Percentiles rank a stretch among this genome's conserved stretches.
phyloP scores from a whole-genome alignment of 345 rosid genomes.

The Syzygium jambos region DNA sequence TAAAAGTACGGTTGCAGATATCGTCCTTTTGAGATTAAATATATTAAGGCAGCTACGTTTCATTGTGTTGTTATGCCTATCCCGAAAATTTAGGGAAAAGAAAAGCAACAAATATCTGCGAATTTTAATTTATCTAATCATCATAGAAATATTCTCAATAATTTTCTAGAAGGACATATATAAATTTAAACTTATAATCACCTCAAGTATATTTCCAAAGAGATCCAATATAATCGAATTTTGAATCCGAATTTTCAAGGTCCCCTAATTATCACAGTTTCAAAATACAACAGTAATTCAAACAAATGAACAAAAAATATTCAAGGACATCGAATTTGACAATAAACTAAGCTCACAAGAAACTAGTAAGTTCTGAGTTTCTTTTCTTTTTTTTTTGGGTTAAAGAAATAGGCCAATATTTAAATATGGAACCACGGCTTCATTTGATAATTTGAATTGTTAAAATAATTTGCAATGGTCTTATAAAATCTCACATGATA shows the following conservation, averaged over 20 bases:
- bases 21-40: neutral
- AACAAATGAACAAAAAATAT: neutral
- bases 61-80: neutral
- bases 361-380: neutral
- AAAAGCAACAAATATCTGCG: neutral
- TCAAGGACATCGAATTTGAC: neutral
- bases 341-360: neutral
- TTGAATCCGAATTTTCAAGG: neutral
- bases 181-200: neutral
- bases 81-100: neutral
- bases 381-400: too few species aligned
- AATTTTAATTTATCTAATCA: neutral
- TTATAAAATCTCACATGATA: neutral
- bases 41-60: neutral
- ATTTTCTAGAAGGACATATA: neutral
- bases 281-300: neutral
- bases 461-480: too few species aligned
- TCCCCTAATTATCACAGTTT: neutral
- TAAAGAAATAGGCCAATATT: neutral
- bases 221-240: neutral
- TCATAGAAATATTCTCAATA: neutral
- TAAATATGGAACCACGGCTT: too few species aligned
- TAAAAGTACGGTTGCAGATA: neutral
- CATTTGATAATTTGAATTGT: too few species aligned
- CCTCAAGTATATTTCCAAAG: neutral